Evolutionary conservation across 305 asterid species (phyloP).

Genomic region (Solanum hybrid): DNA sequence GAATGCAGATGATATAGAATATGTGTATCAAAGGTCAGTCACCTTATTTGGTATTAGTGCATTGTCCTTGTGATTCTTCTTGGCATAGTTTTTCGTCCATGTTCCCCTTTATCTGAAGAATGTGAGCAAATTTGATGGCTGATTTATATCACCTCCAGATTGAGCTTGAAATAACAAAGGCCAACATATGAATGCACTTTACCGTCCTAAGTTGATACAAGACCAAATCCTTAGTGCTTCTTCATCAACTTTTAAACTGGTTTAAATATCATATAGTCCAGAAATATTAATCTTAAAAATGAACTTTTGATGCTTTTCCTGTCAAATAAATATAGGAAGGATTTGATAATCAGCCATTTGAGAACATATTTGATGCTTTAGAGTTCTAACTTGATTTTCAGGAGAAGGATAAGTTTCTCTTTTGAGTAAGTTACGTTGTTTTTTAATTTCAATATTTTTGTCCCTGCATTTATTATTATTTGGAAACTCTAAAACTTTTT

Average conservation of each 20-base stretch:
- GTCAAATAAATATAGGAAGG: neutral
- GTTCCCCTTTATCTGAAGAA: neutral
- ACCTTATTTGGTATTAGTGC: neutral
- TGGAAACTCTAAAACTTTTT: neutral
- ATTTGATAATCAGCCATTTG: neutral
- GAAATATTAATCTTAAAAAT: neutral
- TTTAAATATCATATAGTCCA: neutral
- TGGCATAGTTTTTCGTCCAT: neutral
- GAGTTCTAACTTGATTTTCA: neutral
- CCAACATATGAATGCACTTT: neutral
- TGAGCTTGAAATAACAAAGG: neutral
- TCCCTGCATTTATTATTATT: neutral
- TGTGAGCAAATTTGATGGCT: neutral
- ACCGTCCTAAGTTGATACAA: neutral
- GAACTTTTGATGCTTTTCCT: neutral
- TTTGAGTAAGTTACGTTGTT: neutral
- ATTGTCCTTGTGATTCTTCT: neutral
- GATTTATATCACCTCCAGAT: neutral
- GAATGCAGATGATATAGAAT: constrained; percentile 91
- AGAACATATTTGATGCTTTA: neutral
- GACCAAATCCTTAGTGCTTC: neutral
- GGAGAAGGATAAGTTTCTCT: neutral
- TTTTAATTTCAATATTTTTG: neutral
- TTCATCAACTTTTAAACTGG: neutral
- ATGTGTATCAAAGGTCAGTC: constrained; percentile 74